phyloP scores from a whole-genome alignment of 106 monocot species.

The Dactylorhiza incarnata region DNA sequence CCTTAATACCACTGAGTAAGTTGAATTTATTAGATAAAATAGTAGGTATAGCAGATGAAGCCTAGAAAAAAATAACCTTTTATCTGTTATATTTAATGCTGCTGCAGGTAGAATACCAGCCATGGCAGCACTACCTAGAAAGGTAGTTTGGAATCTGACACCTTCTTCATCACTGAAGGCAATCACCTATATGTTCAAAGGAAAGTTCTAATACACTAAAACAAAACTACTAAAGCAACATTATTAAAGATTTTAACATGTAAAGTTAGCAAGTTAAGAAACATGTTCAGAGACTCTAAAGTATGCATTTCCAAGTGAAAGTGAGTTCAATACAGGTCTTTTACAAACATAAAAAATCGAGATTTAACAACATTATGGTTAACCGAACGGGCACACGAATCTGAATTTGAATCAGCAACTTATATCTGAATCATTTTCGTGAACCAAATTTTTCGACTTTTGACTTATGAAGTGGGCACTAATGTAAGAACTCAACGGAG shows the following conservation, averaged over 20 bases:
- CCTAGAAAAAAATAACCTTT: conserved; percentile 34
- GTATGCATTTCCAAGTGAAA: neutral
- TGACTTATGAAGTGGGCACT: neutral
- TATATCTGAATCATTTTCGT: neutral
- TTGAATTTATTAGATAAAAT: conserved; percentile 2
- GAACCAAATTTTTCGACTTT: neutral
- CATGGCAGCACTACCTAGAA: conserved; percentile 91
- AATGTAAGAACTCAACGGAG: neutral
- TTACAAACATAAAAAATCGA: neutral
- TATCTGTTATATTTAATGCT: conserved; percentile 60
- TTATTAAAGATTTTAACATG: neutral
- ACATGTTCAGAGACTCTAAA: neutral
- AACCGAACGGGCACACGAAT: neutral
- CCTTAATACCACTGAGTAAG: conserved; percentile 58
- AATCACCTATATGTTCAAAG: conserved; percentile 51
- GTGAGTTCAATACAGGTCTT: neutral
- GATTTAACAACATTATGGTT: neutral
- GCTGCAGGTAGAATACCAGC: conserved; percentile 70
- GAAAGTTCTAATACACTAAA: neutral
- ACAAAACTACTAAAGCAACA: neutral
- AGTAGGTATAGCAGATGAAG: neutral
- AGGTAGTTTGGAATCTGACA: conserved; percentile 87
- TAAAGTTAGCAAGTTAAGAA: neutral
- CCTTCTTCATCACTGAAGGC: conserved; percentile 99
- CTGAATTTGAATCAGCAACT: neutral